These are phyloP conservation scores for Globisporangium alternatum DNA, from an alignment of 352 stramenopile species.

Conservation along the genomic window DNA sequence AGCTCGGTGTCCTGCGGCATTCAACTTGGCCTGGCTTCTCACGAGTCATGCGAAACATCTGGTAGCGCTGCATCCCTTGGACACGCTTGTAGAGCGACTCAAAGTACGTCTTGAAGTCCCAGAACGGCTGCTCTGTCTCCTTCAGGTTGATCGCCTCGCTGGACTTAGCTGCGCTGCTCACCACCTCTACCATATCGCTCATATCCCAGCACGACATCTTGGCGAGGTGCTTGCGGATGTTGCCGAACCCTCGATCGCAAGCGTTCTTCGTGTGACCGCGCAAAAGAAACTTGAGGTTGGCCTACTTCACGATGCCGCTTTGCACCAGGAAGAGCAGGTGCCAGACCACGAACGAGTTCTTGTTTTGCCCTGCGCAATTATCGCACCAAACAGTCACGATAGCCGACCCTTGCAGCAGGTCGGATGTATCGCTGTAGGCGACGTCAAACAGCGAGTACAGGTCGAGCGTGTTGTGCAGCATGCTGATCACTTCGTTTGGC, in stretches of 20 bases:
- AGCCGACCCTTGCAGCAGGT: not conserved
- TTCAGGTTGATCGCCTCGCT: no score
- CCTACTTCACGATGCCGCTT: not conserved
- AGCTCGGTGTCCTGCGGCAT: no score
- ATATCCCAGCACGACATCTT: no score
- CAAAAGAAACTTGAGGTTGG: not conserved
- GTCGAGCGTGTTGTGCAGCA: not conserved
- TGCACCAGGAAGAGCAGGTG: constrained; percentile 1
- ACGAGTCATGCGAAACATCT: no score
- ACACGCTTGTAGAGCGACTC: no score
- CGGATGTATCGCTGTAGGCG: not conserved
- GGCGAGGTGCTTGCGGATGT: no score
- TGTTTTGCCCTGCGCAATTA: not conserved
- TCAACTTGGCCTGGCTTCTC: no score
- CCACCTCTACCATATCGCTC: no score
- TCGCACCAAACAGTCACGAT: not conserved
- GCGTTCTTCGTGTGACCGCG: not conserved
- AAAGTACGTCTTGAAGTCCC: no score
- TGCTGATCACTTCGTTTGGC: not conserved
- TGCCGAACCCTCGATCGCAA: not conserved
- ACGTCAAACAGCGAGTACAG: not conserved
- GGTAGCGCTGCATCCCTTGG: no score
- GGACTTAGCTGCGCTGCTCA: no score
- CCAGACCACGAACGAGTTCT: constrained; percentile 4
- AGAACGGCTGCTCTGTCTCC: no score